Evolutionary conservation across 306 rosid species (phyloP).

Genomic region (Senna siamea): DNA sequence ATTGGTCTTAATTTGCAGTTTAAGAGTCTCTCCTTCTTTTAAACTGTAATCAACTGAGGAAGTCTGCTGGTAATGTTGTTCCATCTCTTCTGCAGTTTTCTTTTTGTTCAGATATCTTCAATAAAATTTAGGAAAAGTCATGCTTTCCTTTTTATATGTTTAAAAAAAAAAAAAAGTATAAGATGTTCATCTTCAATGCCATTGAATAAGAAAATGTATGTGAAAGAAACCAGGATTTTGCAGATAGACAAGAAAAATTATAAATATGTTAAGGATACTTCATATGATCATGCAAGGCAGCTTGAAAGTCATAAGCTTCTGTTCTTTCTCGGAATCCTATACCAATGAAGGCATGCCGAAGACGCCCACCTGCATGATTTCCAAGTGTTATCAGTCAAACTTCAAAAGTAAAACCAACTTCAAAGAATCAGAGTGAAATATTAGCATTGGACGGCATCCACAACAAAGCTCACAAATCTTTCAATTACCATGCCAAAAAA

Average conservation of each 20-base stretch:
- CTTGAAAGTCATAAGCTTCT: slow-evolving; percentile 98
- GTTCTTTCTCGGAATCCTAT: slow-evolving; percentile 94
- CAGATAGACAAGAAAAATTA: slow-evolving; percentile 22
- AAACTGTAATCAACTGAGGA: slow-evolving; percentile 90
- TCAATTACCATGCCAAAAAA: slow-evolving; percentile 23
- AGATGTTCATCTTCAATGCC: slow-evolving; percentile 28
- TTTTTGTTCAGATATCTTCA: slow-evolving; percentile 86
- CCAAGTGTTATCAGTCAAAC: slow-evolving; percentile 27
- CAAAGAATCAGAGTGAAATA: slow-evolving; percentile 29
- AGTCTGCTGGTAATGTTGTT: slow-evolving; percentile 79
- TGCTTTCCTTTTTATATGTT: not conserved
- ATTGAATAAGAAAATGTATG: slow-evolving; percentile 7
- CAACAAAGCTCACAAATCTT: slow-evolving; percentile 18
- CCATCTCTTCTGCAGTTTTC: slow-evolving; percentile 98
- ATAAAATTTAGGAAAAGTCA: slow-evolving; percentile 30
- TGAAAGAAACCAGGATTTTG: slow-evolving; percentile 26
- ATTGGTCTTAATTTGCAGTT: slow-evolving; percentile 73
- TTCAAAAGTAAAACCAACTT: slow-evolving; percentile 17
- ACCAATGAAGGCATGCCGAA: slow-evolving; percentile 96
- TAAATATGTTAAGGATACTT: slow-evolving; percentile 60
- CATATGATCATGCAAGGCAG: slow-evolving; percentile 95
- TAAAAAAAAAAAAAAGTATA: too few relatives aligned
- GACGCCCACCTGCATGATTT: slow-evolving; percentile 74
- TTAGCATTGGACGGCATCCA: slow-evolving; percentile 21
- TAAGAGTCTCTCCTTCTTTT: slow-evolving; percentile 94